Conservation (phyloP, 2,329 filamentous ascomycete species). For the Sarocladium oryzae region DNA sequence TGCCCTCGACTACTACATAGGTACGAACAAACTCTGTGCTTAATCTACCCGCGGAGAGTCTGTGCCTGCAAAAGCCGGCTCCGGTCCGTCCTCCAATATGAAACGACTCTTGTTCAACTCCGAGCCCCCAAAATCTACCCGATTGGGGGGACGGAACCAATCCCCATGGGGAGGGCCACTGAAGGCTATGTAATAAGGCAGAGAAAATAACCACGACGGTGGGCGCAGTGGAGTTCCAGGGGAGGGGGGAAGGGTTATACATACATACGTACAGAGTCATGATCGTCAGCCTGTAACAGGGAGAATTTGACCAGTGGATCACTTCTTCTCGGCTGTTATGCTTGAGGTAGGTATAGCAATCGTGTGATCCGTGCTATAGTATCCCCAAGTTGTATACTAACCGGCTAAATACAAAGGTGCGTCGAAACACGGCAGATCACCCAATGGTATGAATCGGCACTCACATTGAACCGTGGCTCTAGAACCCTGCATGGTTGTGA, state of each 20-base stretch:
- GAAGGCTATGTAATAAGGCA: too few species aligned
- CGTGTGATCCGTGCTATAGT: neutral
- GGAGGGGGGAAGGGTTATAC: neutral
- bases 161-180: slow-evolving; percentile 1
- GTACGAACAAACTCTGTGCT: too few species aligned
- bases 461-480: neutral
- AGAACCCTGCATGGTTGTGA: neutral
- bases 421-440: neutral
- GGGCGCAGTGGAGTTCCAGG: neutral
- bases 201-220: neutral
- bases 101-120: neutral
- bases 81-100: neutral
- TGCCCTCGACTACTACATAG: too few species aligned
- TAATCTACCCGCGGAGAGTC: neutral
- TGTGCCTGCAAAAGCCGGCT: neutral
- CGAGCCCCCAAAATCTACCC: neutral
- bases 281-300: slow-evolving; percentile 3
- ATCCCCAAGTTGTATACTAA: neutral
- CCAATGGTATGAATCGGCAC: neutral
- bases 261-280: too few species aligned
- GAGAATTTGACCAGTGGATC: neutral
- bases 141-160: slow-evolving; percentile 7
- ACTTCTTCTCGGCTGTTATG: neutral
- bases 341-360: neutral
- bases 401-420: neutral